These are phyloP conservation scores for Ochromonas danica DNA, from an alignment of 108 stramenopile species.

Conservation along the genomic window DNA sequence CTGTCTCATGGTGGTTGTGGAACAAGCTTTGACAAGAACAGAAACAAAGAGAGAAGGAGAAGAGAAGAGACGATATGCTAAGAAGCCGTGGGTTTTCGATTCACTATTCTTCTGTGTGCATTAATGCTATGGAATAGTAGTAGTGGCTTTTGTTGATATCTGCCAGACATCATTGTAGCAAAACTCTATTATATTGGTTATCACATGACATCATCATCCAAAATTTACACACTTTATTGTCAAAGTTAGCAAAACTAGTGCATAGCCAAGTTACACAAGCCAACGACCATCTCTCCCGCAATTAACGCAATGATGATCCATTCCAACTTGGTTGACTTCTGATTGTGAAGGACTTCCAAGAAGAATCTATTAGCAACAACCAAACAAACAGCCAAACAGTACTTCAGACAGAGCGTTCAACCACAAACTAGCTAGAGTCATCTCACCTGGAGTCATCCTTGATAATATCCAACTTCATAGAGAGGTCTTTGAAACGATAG, in stretches of 20 bases:
- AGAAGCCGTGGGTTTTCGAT: no score
- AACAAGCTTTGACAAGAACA: no score
- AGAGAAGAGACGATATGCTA: no score
- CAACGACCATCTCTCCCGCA: conserved; percentile 72
- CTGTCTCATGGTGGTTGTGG: no score
- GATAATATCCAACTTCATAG: conserved; percentile 82
- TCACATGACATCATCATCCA: no score
- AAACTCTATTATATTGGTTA: no score
- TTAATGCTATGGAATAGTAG: neutral
- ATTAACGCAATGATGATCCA: conserved; percentile 88
- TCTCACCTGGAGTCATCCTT: conserved; percentile 69
- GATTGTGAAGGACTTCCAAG: conserved; percentile 75
- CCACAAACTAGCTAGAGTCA: no score
- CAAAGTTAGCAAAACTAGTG: neutral
- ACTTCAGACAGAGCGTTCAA: no score
- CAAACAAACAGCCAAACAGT: no score
- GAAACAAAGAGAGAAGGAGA: no score
- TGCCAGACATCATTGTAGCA: no score
- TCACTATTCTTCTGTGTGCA: neutral
- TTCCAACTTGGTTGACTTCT: conserved; percentile 80
- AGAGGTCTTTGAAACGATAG: conserved; percentile 73
- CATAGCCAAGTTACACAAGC: neutral
- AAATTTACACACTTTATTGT: neutral
- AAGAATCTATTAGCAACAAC: no score
- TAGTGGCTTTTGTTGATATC: neutral